These are phyloP conservation scores for Gnomoniopsis sp. DNA, from an alignment of 2,329 filamentous ascomycete species.

Conservation along the genomic window DNA sequence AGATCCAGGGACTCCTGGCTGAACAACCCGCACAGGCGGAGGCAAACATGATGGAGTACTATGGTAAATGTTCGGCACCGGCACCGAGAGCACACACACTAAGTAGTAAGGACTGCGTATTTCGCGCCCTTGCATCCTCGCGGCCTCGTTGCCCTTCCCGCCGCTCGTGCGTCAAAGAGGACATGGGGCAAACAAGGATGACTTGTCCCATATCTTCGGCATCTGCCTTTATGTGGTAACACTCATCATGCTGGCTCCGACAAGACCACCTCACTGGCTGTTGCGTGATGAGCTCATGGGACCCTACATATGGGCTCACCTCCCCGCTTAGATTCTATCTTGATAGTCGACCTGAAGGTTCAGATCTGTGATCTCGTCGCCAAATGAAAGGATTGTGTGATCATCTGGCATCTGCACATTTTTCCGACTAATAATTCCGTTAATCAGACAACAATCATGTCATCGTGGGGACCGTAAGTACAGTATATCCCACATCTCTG, in stretches of 20 bases:
- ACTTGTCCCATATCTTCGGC: not conserved
- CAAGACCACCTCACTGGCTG: not conserved
- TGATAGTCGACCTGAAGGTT: not conserved
- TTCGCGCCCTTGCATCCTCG: not conserved
- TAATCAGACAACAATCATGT: slow-evolving; percentile 8
- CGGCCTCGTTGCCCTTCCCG: not conserved
- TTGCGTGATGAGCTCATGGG: slow-evolving; percentile 2
- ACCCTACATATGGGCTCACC: slow-evolving; percentile 16
- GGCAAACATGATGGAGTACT: no score
- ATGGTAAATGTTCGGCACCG: no score
- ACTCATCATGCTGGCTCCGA: not conserved
- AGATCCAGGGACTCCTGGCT: not conserved
- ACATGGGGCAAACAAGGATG: not conserved
- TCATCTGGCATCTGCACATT: slow-evolving; percentile 1
- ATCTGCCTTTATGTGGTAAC: not conserved
- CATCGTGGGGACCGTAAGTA: slow-evolving; percentile 10
- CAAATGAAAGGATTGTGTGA: not conserved
- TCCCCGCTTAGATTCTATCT: not conserved
- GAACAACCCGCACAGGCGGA: not conserved
- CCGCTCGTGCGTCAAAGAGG: not conserved
- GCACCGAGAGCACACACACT: no score
- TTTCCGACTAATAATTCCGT: not conserved
- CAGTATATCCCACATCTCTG: not conserved
- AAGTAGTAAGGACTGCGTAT: not conserved
- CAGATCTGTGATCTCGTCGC: not conserved